Conservation (phyloP, 441 rosid species). For the Aquilaria agallochum region DNA sequence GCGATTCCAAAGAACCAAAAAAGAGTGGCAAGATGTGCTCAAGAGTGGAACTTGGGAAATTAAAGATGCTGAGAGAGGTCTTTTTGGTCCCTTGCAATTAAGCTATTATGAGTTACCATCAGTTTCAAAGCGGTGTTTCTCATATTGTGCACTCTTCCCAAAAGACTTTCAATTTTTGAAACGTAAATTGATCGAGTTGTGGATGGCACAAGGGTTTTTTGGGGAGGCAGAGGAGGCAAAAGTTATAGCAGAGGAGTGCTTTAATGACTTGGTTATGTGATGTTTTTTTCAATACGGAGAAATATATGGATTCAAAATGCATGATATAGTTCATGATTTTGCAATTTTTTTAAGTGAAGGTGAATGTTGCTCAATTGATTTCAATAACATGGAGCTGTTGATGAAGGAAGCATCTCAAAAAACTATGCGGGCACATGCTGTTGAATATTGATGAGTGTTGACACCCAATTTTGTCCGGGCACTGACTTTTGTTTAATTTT, state of each 20-base stretch:
- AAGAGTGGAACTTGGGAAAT: constrained; percentile 8
- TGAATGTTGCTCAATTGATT: not conserved
- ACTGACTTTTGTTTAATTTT: too few relatives aligned
- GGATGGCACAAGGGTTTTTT: constrained; percentile 22
- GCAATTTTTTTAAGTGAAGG: not conserved
- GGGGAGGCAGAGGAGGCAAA: not conserved
- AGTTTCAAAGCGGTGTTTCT: constrained; percentile 11
- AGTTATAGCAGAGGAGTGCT: constrained; percentile 2
- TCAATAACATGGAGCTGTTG: too few relatives aligned
- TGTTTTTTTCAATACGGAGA: constrained; percentile 10
- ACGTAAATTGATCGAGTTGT: not conserved
- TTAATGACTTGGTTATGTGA: constrained; percentile 1
- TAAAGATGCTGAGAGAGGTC: constrained; percentile 3
- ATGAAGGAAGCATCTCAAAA: too few relatives aligned
- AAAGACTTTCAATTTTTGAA: not conserved
- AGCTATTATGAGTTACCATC: constrained; percentile 13
- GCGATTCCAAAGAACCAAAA: constrained; percentile 11
- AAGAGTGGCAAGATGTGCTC: constrained; percentile 10
- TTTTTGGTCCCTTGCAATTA: constrained; percentile 9
- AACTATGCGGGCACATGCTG: not conserved
- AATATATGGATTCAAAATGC: constrained; percentile 1
- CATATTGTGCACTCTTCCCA: constrained; percentile 9
- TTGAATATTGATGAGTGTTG: not conserved
- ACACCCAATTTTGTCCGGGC: too few relatives aligned
- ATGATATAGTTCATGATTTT: constrained; percentile 12